Evolutionary conservation across 108 stramenopile genomes (phyloP).

Genomic region (Nitzschia sp.): DNA sequence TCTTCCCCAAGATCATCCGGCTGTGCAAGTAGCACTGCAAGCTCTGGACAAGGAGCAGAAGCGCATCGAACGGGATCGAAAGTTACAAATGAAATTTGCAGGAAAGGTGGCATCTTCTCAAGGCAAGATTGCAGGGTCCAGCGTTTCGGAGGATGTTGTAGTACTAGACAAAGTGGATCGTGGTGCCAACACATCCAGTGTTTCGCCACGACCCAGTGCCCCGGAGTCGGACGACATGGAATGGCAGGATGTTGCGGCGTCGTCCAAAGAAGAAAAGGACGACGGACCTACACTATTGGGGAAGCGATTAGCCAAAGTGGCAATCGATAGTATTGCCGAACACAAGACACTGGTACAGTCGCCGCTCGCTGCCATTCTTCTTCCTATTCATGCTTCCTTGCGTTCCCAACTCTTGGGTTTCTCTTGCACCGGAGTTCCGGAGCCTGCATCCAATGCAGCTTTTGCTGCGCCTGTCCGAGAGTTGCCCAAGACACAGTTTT

Average conservation of each 20-base stretch:
- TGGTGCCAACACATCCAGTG: too few relatives aligned
- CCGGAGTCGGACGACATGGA: constrained; percentile 35
- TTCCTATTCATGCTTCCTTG: constrained; percentile 66
- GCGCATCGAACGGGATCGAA: constrained; percentile 61
- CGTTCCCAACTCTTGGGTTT: constrained; percentile 47
- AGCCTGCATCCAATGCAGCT: constrained; percentile 2
- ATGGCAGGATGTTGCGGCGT: constrained; percentile 44
- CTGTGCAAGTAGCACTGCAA: constrained; percentile 59
- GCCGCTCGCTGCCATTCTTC: constrained; percentile 63
- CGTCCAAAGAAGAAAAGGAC: constrained; percentile 16
- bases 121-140: neutral
- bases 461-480: constrained; percentile 83
- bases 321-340: constrained; percentile 51
- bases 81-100: constrained; percentile 51
- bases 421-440: constrained; percentile 68
- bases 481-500: constrained; percentile 52
- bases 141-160: constrained; percentile 9
- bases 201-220: too few relatives aligned
- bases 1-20: constrained; percentile 34
- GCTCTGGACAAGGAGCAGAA: constrained; percentile 61
- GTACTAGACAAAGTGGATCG: too few relatives aligned
- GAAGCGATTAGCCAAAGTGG: constrained; percentile 40
- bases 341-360: constrained; percentile 38
- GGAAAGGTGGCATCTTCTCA: neutral
- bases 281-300: constrained; percentile 27